phyloP scores from a whole-genome alignment of 1,284 basidiomycete genomes.

The Pyrrhoderma noxium region DNA sequence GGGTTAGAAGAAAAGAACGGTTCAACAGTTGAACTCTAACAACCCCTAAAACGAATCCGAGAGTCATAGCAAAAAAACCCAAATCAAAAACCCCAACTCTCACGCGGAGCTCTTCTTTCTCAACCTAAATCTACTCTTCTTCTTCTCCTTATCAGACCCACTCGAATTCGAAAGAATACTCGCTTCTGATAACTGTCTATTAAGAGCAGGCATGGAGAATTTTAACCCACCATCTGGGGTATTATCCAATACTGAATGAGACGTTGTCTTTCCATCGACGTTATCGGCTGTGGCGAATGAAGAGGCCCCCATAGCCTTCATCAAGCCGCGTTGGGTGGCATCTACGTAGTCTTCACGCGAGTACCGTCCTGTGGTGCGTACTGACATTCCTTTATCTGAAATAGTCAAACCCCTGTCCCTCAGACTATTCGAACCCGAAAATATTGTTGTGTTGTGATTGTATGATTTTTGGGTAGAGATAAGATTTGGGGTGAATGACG shows the following conservation, averaged over 20 bases:
- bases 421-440: conserved; percentile 35
- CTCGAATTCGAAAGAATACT: conserved; percentile 7
- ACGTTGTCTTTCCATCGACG: not conserved
- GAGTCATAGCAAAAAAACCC: not conserved
- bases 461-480: no score
- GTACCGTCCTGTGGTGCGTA: conserved; percentile 53
- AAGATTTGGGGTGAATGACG: no score
- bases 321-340: conserved; percentile 48
- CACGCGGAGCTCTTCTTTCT: not conserved
- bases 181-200: conserved; percentile 7
- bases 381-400: conserved; percentile 48
- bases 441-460: no score
- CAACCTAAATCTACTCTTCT: conserved; percentile 4
- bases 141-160: conserved; percentile 5
- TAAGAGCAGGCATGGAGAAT: not conserved
- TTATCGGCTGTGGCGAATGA: conserved; percentile 10
- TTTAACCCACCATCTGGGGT: not conserved
- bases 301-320: conserved; percentile 16
- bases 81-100: not conserved
- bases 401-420: conserved; percentile 49
- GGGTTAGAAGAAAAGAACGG: no score
- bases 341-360: conserved; percentile 59
- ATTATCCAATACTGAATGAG: not conserved
- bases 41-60: not conserved
- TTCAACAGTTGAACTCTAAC: no score